Base-by-base conservation (phyloP, 257 asterid genomes). In the Petunia axillaris region DNA sequence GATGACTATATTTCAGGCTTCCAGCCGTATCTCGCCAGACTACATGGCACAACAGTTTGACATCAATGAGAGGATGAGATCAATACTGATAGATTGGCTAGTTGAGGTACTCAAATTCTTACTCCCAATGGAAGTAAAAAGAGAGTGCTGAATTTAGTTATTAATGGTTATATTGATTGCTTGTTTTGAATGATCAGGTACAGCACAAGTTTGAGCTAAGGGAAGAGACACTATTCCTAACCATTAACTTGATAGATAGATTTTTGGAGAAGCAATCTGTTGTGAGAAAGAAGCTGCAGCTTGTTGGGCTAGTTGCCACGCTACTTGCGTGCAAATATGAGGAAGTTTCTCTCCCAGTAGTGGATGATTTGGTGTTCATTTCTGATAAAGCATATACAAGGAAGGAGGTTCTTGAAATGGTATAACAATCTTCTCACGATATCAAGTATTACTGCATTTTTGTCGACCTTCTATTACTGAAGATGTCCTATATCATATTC, bases 71-170 rank as follows among this genome's bases (percentile, higher is more conserved):
- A 88, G 85, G 82, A 95, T 93, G 99, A 88, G 99, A 79, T 88
- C 97, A 58, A 92, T 95, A 82, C 94, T 95, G 60, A 85, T 95
- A 64, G 98, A 95, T 83, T 95, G 99, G 99, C 97, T 95, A 40
- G 84, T 92, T 43, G 98, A 95, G 97, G 97, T 91, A 79, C 66
- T 64, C 11, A 1, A 14, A 60, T 15, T 43, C 46, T 54, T 52
- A 70, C 8, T 46, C 60, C 76, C 2, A 66, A 53, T 62, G 2
- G 14, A 6, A 81, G 59, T 5, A 52, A 73, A 4, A n/a, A 5
- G 57, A 73, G 15, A 54, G 55, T 25, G 38, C 1, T 11, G 39
- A 54, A 1, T 65, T 25, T 48, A 36, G 38, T 16, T 71, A 7
- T n/a, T 46, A 25, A 48, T n/a, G 16, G 6, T 57, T 7, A 6